Evolutionary conservation across 2,329 filamentous ascomycete genomes (phyloP).

Genomic region (Monosporascus sp.): DNA sequence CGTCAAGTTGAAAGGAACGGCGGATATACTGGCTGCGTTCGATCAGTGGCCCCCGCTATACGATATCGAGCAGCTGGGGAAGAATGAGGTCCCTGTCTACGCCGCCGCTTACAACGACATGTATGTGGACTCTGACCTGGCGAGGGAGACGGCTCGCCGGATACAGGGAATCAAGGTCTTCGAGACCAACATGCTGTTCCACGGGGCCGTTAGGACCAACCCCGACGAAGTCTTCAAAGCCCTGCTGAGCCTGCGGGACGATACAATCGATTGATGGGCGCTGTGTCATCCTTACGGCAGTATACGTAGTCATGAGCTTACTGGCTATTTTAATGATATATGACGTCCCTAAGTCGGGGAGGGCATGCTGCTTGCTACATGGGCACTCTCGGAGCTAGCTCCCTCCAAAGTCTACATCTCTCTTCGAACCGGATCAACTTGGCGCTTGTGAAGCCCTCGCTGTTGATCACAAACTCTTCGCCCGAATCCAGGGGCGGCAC

Average conservation of each 20-base stretch:
- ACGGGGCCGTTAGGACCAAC: constrained; percentile 71
- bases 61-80: constrained; percentile 63
- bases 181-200: constrained; percentile 82
- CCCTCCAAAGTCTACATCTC: constrained; percentile 51
- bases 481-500: constrained; percentile 39
- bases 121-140: constrained; percentile 79
- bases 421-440: constrained; percentile 32
- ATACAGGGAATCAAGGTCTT: constrained; percentile 76
- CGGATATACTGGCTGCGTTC: constrained; percentile 63
- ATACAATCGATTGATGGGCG: constrained; percentile 45
- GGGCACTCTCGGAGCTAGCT: constrained; percentile 39
- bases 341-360: no score
- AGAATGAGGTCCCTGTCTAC: constrained; percentile 81
- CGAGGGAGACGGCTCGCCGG: constrained; percentile 65
- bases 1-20: constrained; percentile 59
- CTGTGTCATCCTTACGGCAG: not conserved
- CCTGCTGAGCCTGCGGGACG: constrained; percentile 72
- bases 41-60: constrained; percentile 73
- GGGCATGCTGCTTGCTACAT: constrained; percentile 26
- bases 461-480: constrained; percentile 46
- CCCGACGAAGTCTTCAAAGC: constrained; percentile 71
- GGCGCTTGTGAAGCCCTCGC: constrained; percentile 38
- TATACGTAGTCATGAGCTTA: not conserved
- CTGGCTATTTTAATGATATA: not conserved
- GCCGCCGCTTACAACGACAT: constrained; percentile 86